Evolutionary conservation across 176 grass and related monocot species (phyloP).

Genomic region (Poa annua): DNA sequence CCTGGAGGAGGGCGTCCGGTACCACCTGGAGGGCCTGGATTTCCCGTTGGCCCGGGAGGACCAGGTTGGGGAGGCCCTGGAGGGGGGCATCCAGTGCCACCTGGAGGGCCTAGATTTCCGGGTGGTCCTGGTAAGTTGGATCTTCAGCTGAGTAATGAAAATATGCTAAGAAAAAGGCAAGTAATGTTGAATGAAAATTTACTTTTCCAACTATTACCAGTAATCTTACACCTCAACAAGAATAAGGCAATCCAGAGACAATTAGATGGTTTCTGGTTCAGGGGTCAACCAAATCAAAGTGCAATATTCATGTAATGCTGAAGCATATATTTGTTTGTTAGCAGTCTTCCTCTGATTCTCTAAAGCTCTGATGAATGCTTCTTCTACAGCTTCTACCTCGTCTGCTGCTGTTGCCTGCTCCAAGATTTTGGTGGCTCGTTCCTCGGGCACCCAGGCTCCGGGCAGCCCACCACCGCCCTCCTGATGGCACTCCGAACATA

Average conservation of each 20-base stretch:
- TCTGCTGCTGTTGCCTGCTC: slow-evolving; percentile 62
- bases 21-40: too few relatives aligned
- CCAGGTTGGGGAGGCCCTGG: too few relatives aligned
- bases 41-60: too few relatives aligned
- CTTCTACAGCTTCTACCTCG: slow-evolving; percentile 45
- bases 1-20: too few relatives aligned
- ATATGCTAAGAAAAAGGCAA: neutral
- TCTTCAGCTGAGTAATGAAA: neutral
- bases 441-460: slow-evolving; percentile 32
- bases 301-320: neutral
- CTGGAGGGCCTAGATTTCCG: too few relatives aligned
- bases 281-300: neutral
- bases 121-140: slow-evolving; percentile 22
- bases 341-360: neutral
- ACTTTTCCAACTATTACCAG: too few relatives aligned
- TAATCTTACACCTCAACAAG: neutral
- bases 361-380: neutral
- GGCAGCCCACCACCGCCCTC: slow-evolving; percentile 22
- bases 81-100: too few relatives aligned
- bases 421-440: slow-evolving; percentile 49
- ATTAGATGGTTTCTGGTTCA: neutral
- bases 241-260: neutral
- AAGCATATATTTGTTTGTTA: neutral
- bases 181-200: too few relatives aligned
- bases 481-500: too few relatives aligned